phyloP scores from a whole-genome alignment of 768 basidiomycete species.

The Tricholoma sp. region DNA sequence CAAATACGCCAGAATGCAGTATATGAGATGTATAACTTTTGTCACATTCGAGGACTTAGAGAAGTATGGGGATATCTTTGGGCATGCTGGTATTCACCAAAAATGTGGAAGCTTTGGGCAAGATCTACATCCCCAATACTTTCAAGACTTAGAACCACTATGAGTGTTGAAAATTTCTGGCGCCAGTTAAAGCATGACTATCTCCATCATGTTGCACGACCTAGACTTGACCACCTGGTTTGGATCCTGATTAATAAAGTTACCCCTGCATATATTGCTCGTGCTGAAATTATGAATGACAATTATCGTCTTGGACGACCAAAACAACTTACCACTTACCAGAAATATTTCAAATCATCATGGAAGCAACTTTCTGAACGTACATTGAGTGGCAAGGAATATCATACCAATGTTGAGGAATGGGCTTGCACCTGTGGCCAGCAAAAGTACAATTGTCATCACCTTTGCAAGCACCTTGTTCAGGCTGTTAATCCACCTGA shows the following conservation, averaged over 20 bases:
- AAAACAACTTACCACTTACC: conserved; percentile 17
- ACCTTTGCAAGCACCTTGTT: conserved; percentile 30
- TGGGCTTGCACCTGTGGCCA: conserved; percentile 27
- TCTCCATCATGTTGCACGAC: conserved; percentile 21
- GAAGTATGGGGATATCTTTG: conserved; percentile 24
- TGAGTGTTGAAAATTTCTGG: conserved; percentile 29
- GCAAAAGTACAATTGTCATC: conserved; percentile 22
- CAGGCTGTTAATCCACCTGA: conserved; percentile 18
- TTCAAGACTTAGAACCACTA: conserved; percentile 18
- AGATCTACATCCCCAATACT: not conserved
- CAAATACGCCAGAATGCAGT: conserved; percentile 18
- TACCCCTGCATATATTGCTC: conserved; percentile 17
- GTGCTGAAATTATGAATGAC: conserved; percentile 10
- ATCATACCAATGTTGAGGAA: conserved; percentile 11
- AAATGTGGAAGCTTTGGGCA: conserved; percentile 18
- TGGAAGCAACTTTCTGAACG: conserved; percentile 14
- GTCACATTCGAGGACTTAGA: conserved; percentile 12
- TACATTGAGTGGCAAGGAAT: conserved; percentile 11
- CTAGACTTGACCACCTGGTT: conserved; percentile 16
- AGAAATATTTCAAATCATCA: conserved; percentile 19
- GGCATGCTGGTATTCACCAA: conserved; percentile 18
- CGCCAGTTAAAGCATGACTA: conserved; percentile 23
- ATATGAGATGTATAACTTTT: conserved; percentile 20
- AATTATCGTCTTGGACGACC: conserved; percentile 15
- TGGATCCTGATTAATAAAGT: conserved; percentile 25